phyloP scores from a whole-genome alignment of 768 basidiomycete genomes.

The Suillus fuscotomentosus region DNA sequence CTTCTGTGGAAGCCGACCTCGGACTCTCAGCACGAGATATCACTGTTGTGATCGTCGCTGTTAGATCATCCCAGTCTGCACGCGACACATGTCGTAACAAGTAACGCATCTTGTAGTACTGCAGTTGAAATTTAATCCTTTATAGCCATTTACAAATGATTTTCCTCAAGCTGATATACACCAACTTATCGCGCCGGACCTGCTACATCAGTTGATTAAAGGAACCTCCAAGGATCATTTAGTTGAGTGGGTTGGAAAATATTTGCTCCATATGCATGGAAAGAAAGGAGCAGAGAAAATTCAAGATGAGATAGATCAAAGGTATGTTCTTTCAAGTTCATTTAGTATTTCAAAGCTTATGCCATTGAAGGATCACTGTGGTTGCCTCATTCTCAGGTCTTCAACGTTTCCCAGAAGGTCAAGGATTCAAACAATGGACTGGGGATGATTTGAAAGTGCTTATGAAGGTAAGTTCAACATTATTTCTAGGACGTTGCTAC shows the following conservation, averaged over 20 bases:
- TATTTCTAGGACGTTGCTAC: no score
- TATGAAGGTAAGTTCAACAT: neutral
- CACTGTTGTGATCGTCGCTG: no score
- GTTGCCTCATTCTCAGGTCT: neutral
- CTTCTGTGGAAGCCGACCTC: no score
- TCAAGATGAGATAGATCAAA: neutral
- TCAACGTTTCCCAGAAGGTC: neutral
- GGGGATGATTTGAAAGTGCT: neutral
- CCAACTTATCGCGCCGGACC: neutral
- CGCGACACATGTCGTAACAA: no score
- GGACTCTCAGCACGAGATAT: no score
- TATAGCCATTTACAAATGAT: neutral
- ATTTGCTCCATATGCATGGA: neutral
- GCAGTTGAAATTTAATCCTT: neutral
- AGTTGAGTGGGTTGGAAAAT: neutral
- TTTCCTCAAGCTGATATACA: neutral
- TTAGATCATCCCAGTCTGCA: no score
- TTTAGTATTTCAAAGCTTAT: neutral
- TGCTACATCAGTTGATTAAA: neutral
- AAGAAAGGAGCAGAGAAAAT: neutral
- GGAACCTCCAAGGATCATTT: neutral
- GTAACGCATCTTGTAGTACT: no score
- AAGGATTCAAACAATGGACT: neutral
- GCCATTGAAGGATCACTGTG: neutral
- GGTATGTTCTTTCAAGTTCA: fast-evolving